Conservation (phyloP, 2,329 filamentous ascomycete species). For the Hirsutella thompsonii region DNA sequence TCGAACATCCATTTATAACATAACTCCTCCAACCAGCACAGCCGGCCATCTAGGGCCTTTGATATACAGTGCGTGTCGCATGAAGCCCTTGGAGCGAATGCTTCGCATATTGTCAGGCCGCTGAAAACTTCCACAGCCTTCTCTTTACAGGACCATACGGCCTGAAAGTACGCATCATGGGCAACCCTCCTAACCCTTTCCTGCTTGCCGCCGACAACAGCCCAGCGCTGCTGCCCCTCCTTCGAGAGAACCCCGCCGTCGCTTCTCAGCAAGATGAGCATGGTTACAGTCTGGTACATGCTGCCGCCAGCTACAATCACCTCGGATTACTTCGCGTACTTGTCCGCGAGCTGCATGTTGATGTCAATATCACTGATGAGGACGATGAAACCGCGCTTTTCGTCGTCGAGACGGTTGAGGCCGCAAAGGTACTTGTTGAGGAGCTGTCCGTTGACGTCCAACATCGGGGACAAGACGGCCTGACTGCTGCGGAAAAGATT, state of each 20-base stretch:
- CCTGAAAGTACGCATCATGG: conserved; percentile 20
- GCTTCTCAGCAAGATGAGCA: conserved; percentile 76
- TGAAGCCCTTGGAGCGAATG: too few species aligned
- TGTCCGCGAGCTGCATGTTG: conserved; percentile 61
- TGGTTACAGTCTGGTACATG: conserved; percentile 89
- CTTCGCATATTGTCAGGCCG: too few species aligned
- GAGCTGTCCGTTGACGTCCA: conserved; percentile 61
- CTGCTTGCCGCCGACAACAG: conserved; percentile 75
- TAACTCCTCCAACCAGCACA: too few species aligned
- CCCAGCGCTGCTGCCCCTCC: conserved; percentile 56
- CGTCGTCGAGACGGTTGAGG: conserved; percentile 69
- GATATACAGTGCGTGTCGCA: too few species aligned
- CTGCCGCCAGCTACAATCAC: conserved; percentile 86
- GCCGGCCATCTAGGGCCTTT: too few species aligned
- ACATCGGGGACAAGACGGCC: conserved; percentile 57
- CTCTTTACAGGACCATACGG: neutral
- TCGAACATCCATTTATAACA: too few species aligned
- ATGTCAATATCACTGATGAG: conserved; percentile 74
- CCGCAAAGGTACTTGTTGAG: conserved; percentile 69
- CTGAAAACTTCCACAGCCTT: too few species aligned
- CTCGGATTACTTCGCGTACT: conserved; percentile 65
- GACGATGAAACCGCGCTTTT: conserved; percentile 93
- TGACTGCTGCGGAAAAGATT: conserved; percentile 73
- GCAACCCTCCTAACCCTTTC: conserved; percentile 49
- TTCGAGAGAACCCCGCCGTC: conserved; percentile 61